Percentiles rank a stretch among this genome's conserved stretches.
These are phyloP conservation scores for Sarcomyxa edulis DNA, from an alignment of 768 basidiomycete species.

Conservation along the genomic window DNA sequence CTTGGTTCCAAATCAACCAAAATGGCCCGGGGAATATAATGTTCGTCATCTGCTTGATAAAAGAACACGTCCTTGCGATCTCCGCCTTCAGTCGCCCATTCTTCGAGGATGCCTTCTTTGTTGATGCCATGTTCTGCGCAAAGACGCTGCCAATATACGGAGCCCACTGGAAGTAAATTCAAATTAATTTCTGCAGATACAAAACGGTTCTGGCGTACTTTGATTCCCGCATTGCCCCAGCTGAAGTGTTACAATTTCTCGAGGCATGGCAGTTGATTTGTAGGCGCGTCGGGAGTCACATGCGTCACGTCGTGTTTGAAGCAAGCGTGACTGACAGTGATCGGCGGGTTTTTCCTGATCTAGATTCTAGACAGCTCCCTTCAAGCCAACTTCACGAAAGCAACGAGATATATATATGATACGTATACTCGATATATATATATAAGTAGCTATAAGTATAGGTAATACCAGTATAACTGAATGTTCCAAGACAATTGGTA, in stretches of 20 bases:
- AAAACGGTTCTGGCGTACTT: constrained; percentile 44
- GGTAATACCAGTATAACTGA: too few species aligned
- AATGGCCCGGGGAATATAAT: constrained; percentile 96
- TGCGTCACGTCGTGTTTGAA: too few species aligned
- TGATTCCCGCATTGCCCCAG: constrained; percentile 93
- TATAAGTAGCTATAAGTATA: too few species aligned
- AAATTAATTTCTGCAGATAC: constrained; percentile 2
- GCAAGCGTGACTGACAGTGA: too few species aligned
- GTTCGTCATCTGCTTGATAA: constrained; percentile 99
- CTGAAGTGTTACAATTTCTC: constrained; percentile 80
- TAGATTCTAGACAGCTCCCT: too few species aligned
- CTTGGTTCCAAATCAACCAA: constrained; percentile 95
- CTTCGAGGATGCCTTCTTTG: constrained; percentile 91
- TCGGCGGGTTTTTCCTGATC: too few species aligned
- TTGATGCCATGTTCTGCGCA: constrained; percentile 99
- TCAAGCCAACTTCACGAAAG: too few species aligned
- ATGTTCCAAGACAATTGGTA: too few species aligned
- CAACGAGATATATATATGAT: too few species aligned
- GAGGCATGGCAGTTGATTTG: constrained; percentile 70
- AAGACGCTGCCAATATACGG: constrained; percentile 97
- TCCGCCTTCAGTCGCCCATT: constrained; percentile 93
- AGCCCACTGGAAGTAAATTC: constrained; percentile 63
- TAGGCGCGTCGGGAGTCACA: too few species aligned
- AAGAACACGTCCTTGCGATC: constrained; percentile 99
- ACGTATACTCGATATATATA: too few species aligned